These are phyloP conservation scores for Mucor mucedo DNA, from an alignment of 371 early-diverging fungal genomes.

Conservation along the genomic window DNA sequence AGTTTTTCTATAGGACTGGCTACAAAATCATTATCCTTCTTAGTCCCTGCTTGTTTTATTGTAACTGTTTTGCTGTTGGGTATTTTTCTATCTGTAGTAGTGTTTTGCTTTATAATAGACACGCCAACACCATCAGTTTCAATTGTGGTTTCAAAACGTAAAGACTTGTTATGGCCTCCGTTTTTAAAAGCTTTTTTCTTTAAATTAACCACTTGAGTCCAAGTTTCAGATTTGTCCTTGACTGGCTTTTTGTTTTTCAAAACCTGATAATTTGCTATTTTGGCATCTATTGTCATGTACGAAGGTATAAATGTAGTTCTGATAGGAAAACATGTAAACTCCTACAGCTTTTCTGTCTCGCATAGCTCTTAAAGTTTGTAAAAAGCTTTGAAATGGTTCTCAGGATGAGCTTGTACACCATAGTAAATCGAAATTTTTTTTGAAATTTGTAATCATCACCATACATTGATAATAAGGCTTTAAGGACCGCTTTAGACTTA, in stretches of 20 bases:
- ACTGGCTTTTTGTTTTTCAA: background rate
- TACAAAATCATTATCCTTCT: background rate
- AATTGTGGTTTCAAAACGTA: constrained; percentile 5
- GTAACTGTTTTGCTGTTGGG: background rate
- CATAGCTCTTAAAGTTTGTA: background rate
- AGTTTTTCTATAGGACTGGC: constrained; percentile 2
- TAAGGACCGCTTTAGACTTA: too few relatives aligned
- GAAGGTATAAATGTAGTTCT: background rate
- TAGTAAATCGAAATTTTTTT: background rate
- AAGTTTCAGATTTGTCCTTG: background rate
- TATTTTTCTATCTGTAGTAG: background rate
- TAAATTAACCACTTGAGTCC: background rate
- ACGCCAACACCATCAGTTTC: constrained; percentile 16
- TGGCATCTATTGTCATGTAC: background rate
- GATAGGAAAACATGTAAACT: background rate
- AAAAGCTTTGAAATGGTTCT: background rate
- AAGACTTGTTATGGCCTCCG: constrained; percentile 8
- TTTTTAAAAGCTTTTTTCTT: background rate
- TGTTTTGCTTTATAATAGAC: constrained; percentile 8
- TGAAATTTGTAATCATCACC: too few relatives aligned
- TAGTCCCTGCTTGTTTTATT: background rate
- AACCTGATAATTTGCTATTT: background rate
- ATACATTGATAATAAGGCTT: too few relatives aligned
- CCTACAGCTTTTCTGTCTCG: background rate
- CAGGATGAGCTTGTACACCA: background rate